phyloP scores from a whole-genome alignment of 352 stramenopile species.

The Pythium volutum region DNA sequence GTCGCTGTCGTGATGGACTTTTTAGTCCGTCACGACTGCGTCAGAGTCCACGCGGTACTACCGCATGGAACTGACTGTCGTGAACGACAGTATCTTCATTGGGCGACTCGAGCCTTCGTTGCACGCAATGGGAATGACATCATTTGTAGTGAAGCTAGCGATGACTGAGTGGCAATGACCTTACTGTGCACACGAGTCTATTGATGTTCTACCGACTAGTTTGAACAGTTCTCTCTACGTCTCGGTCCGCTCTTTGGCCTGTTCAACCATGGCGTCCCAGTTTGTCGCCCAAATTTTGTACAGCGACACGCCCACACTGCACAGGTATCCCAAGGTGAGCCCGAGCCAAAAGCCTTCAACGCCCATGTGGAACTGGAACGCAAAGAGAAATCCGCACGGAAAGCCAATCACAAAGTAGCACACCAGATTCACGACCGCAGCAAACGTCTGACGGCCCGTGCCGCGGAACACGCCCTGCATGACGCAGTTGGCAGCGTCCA shows the following conservation, averaged over 20 bases:
- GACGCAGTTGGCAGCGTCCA: conserved; percentile 66
- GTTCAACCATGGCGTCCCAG: conserved; percentile 56
- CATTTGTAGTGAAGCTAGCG: too few relatives aligned
- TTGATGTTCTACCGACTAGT: too few relatives aligned
- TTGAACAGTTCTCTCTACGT: too few relatives aligned
- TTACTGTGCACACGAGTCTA: conserved; percentile 11
- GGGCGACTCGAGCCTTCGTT: too few relatives aligned
- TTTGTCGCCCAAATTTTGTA: conserved; percentile 56
- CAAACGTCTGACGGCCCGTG: conserved; percentile 52
- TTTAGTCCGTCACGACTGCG: too few relatives aligned
- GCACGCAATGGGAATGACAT: too few relatives aligned
- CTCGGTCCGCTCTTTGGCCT: conserved; percentile 7
- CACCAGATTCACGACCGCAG: conserved; percentile 59
- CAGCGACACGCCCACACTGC: conserved; percentile 52
- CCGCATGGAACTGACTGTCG: too few relatives aligned
- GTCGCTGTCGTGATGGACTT: too few relatives aligned
- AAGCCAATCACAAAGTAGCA: conserved; percentile 72
- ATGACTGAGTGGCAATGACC: too few relatives aligned
- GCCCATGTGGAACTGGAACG: conserved; percentile 51
- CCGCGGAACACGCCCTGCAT: conserved; percentile 77
- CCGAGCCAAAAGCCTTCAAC: conserved; percentile 75
- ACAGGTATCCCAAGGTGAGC: conserved; percentile 52
- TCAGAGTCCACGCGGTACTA: too few relatives aligned
- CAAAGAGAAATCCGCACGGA: conserved; percentile 53
- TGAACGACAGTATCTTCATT: too few relatives aligned